phyloP scores from a whole-genome alignment of 2,329 filamentous ascomycete species.

The Reticulascus tulasneorum region DNA sequence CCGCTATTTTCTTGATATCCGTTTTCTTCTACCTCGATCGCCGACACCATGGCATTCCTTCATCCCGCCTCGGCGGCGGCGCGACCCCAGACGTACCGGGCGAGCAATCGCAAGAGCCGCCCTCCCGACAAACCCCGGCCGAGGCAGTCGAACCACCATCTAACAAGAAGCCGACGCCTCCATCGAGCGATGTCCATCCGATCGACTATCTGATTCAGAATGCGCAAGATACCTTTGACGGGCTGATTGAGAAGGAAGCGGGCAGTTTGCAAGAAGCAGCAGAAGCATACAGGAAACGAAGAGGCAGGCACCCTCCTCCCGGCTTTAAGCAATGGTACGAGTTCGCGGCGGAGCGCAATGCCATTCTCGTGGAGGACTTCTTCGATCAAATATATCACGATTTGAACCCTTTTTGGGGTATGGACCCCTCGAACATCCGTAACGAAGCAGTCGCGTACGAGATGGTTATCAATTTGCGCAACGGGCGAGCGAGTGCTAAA shows the following conservation, averaged over 20 bases:
- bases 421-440: conserved; percentile 43
- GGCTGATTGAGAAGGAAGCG: conserved; percentile 35
- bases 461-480: conserved; percentile 57
- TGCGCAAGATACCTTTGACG: conserved; percentile 33
- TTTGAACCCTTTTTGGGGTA: conserved; percentile 50
- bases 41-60: conserved; percentile 8
- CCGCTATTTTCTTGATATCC: conserved; percentile 51
- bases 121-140: conserved; percentile 13
- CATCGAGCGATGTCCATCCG: conserved; percentile 30
- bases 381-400: conserved; percentile 54
- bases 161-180: conserved; percentile 10
- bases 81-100: background rate
- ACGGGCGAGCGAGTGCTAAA: conserved; percentile 44
- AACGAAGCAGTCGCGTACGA: conserved; percentile 52
- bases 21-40: conserved; percentile 26
- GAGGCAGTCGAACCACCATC: conserved; percentile 11
- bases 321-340: conserved; percentile 45
- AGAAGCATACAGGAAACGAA: conserved; percentile 37
- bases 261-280: conserved; percentile 41
- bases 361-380: conserved; percentile 42
- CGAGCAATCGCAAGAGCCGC: conserved; percentile 12
- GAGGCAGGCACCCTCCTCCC: conserved; percentile 46
- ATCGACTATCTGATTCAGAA: conserved; percentile 40
- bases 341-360: conserved; percentile 37
- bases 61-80: too few relatives aligned